These are phyloP conservation scores for Zea luxurians DNA, from an alignment of 176 grass and related monocot genomes.

Conservation along the genomic window DNA sequence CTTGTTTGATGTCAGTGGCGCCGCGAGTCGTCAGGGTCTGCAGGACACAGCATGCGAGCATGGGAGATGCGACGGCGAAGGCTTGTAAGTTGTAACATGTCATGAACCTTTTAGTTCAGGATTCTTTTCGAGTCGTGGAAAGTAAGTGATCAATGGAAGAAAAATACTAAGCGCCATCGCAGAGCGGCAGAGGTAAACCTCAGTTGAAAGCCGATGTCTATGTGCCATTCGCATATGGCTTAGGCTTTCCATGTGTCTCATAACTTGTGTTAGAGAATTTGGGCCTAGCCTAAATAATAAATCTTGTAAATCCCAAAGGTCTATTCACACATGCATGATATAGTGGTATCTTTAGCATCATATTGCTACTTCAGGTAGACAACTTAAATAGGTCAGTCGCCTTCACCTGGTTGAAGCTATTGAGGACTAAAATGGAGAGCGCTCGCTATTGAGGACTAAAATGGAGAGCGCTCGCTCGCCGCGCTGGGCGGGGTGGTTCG, in stretches of 20 bases:
- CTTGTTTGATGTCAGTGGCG: slow-evolving; percentile 55
- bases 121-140: slow-evolving; percentile 17
- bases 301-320: no score
- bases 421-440: no score
- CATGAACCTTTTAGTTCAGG: not conserved
- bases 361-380: no score
- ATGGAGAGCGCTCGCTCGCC: no score
- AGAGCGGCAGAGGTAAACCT: not conserved
- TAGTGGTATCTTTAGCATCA: no score
- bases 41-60: not conserved
- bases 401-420: no score
- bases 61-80: not conserved
- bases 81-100: not conserved
- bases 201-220: not conserved
- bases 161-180: not conserved
- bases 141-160: not conserved
- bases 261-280: no score
- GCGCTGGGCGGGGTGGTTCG: no score
- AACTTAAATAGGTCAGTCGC: no score
- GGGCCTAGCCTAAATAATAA: no score
- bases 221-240: slow-evolving; percentile 6
- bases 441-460: no score
- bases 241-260: not conserved
- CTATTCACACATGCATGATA: no score
- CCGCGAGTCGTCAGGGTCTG: not conserved